These are phyloP conservation scores for Wallacemonas sp. DNA, from an alignment of 208 protist species.

Conservation along the genomic window DNA sequence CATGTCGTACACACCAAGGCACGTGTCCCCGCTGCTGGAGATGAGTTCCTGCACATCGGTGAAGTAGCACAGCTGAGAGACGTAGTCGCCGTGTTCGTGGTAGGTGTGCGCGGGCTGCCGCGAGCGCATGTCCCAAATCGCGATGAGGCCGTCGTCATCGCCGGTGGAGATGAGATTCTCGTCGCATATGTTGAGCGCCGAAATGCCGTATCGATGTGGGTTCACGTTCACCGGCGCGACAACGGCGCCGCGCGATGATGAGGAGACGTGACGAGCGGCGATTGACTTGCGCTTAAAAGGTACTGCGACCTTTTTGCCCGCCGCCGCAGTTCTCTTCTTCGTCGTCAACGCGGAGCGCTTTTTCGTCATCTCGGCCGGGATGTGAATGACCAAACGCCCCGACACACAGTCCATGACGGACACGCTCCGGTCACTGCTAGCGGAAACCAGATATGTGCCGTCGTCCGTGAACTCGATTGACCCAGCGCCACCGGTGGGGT, in stretches of 20 bases:
- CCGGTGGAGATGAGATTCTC: conserved; percentile 81
- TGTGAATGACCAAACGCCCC: conserved; percentile 66
- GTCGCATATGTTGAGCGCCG: conserved; percentile 83
- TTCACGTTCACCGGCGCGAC: conserved; percentile 29
- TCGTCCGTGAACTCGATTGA: conserved; percentile 91
- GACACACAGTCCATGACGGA: conserved; percentile 84
- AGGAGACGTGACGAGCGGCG: conserved; percentile 7
- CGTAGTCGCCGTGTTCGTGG: conserved; percentile 89
- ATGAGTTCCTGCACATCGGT: conserved; percentile 82
- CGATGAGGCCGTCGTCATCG: conserved; percentile 86
- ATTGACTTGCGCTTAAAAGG: not conserved
- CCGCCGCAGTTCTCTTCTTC: conserved; percentile 2
- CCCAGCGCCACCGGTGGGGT: conserved; percentile 62
- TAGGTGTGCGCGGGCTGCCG: conserved; percentile 58
- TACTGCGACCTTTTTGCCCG: conserved; percentile 15
- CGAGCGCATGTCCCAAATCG: conserved; percentile 87
- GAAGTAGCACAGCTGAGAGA: conserved; percentile 89
- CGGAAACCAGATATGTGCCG: conserved; percentile 76
- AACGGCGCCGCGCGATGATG: not conserved
- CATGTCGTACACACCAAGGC: conserved; percentile 80
- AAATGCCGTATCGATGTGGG: conserved; percentile 88
- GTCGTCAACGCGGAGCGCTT: conserved; percentile 28
- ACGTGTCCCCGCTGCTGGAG: conserved; percentile 86
- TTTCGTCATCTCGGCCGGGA: conserved; percentile 36
- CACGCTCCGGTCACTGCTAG: conserved; percentile 78